Conservation (phyloP, 2,329 filamentous ascomycete species). For the Hypoxylon sp. region DNA sequence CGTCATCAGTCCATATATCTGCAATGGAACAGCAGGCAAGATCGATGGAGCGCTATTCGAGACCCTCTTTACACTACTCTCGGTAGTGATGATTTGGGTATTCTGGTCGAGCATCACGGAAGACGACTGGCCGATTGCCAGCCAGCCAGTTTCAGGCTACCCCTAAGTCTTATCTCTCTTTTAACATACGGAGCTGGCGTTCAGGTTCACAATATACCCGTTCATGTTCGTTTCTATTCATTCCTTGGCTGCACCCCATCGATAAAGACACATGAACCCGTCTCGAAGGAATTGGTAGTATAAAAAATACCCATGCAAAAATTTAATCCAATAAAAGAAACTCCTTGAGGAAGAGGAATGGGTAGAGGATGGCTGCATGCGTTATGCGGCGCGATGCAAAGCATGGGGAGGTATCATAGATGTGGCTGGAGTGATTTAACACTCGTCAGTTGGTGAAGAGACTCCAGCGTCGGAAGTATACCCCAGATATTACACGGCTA, state of each 20-base stretch:
- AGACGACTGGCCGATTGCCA: constrained; percentile 87
- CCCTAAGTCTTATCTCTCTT: constrained; percentile 48
- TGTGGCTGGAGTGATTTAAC: constrained; percentile 26
- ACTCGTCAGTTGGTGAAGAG: constrained; percentile 33
- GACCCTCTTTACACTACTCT: constrained; percentile 88
- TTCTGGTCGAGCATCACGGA: constrained; percentile 99
- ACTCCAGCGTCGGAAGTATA: constrained; percentile 48
- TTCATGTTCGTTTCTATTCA: constrained; percentile 47
- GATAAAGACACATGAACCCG: constrained; percentile 19
- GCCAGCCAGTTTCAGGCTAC: constrained; percentile 53
- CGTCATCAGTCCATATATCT: constrained; percentile 90
- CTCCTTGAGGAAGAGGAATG: constrained; percentile 27
- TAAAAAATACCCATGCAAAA: constrained; percentile 31
- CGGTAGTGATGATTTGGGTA: constrained; percentile 86
- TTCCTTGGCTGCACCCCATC: constrained; percentile 39
- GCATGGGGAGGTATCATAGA: constrained; percentile 39
- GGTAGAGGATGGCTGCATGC: constrained; percentile 38
- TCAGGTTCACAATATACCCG: constrained; percentile 51
- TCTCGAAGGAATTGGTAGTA: constrained; percentile 24
- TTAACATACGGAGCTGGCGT: constrained; percentile 50
- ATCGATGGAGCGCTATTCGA: constrained; percentile 95
- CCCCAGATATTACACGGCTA: constrained; percentile 48
- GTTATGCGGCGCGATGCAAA: constrained; percentile 39
- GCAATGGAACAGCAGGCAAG: constrained; percentile 81
- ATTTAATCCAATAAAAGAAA: constrained; percentile 41